Evolutionary conservation across 2,329 filamentous ascomycete genomes (phyloP).

Genomic region (Epicoccum sorghinum): DNA sequence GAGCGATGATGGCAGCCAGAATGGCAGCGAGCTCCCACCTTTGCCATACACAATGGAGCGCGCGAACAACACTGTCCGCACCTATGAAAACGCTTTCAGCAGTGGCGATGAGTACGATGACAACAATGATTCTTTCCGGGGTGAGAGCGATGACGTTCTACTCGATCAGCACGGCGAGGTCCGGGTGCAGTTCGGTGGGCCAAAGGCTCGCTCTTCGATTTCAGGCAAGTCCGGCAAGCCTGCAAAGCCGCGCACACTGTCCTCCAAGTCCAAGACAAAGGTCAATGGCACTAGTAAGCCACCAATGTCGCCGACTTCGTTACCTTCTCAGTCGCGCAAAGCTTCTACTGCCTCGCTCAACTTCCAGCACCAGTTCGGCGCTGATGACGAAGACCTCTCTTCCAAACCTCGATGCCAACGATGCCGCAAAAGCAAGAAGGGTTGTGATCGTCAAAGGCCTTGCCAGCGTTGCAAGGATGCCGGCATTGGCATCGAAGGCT

Average conservation of each 20-base stretch:
- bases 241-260: slow-evolving; percentile 49
- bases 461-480: slow-evolving; percentile 96
- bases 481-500: slow-evolving; percentile 89
- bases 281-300: slow-evolving; percentile 47
- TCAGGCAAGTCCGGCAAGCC: slow-evolving; percentile 50
- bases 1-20: slow-evolving; percentile 76
- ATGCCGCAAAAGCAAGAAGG: slow-evolving; percentile 99
- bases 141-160: slow-evolving; percentile 57
- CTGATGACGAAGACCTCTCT: slow-evolving; percentile 87
- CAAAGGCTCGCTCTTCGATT: slow-evolving; percentile 46
- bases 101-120: slow-evolving; percentile 68
- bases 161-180: slow-evolving; percentile 43
- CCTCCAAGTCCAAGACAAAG: slow-evolving; percentile 59
- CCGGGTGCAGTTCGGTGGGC: slow-evolving; percentile 52
- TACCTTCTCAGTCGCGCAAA: slow-evolving; percentile 75
- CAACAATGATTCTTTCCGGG: slow-evolving; percentile 60
- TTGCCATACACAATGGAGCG: slow-evolving; percentile 37
- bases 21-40: slow-evolving; percentile 54
- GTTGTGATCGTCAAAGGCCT: slow-evolving; percentile 93
- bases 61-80: slow-evolving; percentile 47
- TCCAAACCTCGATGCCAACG: slow-evolving; percentile 97
- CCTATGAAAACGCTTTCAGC: slow-evolving; percentile 56
- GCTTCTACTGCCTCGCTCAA: slow-evolving; percentile 73
- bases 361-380: slow-evolving; percentile 65
- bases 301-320: slow-evolving; percentile 63